Conservation (phyloP, 1,284 basidiomycete genomes). For the Cryptococcus sp. region DNA sequence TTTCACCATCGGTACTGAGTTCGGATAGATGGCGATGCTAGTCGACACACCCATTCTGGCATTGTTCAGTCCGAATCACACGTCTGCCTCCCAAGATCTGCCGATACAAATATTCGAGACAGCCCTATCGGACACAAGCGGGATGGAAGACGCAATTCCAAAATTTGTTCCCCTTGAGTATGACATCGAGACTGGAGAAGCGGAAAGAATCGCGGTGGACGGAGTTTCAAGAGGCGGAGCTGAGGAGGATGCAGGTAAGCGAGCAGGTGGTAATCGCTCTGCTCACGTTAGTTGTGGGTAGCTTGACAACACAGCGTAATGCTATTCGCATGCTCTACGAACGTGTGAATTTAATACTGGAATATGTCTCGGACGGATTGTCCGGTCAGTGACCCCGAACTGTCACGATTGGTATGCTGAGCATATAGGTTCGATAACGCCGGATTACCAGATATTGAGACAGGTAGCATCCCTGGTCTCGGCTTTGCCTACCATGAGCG, state of each 20-base stretch:
- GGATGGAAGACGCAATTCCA: conserved; percentile 52
- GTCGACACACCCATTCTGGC: conserved; percentile 52
- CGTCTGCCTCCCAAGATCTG: conserved; percentile 55
- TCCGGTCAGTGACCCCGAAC: conserved; percentile 54
- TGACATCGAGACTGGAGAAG: conserved; percentile 90
- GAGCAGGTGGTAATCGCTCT: background rate
- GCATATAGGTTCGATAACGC: conserved; percentile 22
- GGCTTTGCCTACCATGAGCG: conserved; percentile 77
- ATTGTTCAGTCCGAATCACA: conserved; percentile 47
- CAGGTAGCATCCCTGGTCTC: conserved; percentile 79
- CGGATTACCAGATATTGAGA: conserved; percentile 75
- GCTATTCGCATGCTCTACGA: conserved; percentile 95
- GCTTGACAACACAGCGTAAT: conserved; percentile 83
- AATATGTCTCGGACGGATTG: conserved; percentile 72
- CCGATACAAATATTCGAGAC: conserved; percentile 88
- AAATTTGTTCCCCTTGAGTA: conserved; percentile 67
- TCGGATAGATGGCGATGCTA: conserved; percentile 54
- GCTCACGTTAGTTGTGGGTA: conserved; percentile 66
- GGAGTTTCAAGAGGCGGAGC: conserved; percentile 72
- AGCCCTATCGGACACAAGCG: conserved; percentile 64
- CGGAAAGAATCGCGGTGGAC: conserved; percentile 96
- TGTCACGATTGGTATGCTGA: too few relatives aligned
- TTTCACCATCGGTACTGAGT: conserved; percentile 50
- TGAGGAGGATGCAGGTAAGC: conserved; percentile 51
- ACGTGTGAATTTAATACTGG: conserved; percentile 72